Percentiles rank a stretch among this genome's conserved stretches.
Evolutionary conservation across 78 protist genomes (phyloP).

Genomic region (Dictyostelium intermedium): DNA sequence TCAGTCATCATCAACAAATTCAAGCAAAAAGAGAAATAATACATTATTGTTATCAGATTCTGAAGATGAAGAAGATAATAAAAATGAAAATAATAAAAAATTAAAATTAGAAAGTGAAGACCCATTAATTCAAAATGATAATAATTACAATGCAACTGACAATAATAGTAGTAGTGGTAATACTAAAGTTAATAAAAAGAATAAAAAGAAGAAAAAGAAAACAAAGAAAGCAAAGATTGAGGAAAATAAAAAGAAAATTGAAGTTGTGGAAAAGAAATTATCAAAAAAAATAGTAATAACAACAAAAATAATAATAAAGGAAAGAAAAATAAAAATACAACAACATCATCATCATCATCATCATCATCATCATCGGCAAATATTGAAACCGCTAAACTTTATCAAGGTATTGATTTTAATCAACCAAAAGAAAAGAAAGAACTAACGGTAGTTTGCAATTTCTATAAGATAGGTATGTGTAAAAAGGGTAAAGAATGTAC

Average conservation of each 20-base stretch:
- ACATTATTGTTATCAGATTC: background rate
- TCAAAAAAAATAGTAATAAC: background rate
- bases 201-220: conserved; percentile 12
- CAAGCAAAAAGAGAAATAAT: background rate
- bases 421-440: conserved; percentile 5
- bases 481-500: conserved; percentile 73
- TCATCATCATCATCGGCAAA: background rate
- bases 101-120: background rate
- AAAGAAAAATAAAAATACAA: background rate
- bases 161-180: background rate
- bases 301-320: background rate
- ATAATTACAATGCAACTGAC: background rate
- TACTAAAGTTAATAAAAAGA: background rate
- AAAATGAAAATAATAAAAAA: background rate
- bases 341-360: background rate
- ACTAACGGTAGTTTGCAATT: background rate
- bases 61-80: background rate
- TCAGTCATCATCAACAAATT: background rate
- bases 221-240: conserved; percentile 6
- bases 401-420: conserved; percentile 54
- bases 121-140: background rate
- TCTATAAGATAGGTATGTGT: conserved; percentile 55
- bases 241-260: background rate
- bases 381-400: background rate
- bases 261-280: background rate